These are phyloP conservation scores for Cymbopogon flexuosus DNA, from an alignment of 202 grass and related monocot genomes.

Conservation along the genomic window DNA sequence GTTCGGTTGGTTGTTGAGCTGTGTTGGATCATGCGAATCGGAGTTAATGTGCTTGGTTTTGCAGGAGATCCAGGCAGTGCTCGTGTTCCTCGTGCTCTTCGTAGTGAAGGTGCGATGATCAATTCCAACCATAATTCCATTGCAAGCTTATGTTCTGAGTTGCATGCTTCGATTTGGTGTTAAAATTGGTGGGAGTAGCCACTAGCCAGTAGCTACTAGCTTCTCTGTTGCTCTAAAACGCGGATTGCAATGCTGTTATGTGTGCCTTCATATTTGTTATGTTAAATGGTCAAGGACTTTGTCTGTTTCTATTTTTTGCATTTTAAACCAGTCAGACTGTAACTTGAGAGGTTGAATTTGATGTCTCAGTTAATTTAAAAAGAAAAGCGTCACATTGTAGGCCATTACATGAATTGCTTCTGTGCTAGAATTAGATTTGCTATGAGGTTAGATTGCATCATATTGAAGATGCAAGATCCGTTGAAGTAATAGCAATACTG, in stretches of 20 bases:
- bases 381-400: not conserved
- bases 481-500: not conserved
- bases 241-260: not conserved
- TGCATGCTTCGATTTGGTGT: not conserved
- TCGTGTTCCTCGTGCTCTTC: slow-evolving; percentile 63
- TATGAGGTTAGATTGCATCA: not conserved
- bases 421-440: not conserved
- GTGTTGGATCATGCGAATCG: slow-evolving; percentile 21
- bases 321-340: not conserved
- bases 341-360: not conserved
- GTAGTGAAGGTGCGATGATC: slow-evolving; percentile 59
- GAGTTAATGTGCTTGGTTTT: not conserved
- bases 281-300: not conserved
- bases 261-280: not conserved
- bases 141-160: not conserved
- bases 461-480: not conserved
- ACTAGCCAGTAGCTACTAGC: not conserved
- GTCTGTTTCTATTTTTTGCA: not conserved
- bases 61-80: slow-evolving; percentile 85
- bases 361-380: not conserved
- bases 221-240: not conserved
- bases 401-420: not conserved
- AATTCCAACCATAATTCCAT: not conserved
- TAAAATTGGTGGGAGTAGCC: not conserved
- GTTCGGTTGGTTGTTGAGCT: not conserved